phyloP scores from a whole-genome alignment of 208 protist species.

The Leishmania aethiopica region DNA sequence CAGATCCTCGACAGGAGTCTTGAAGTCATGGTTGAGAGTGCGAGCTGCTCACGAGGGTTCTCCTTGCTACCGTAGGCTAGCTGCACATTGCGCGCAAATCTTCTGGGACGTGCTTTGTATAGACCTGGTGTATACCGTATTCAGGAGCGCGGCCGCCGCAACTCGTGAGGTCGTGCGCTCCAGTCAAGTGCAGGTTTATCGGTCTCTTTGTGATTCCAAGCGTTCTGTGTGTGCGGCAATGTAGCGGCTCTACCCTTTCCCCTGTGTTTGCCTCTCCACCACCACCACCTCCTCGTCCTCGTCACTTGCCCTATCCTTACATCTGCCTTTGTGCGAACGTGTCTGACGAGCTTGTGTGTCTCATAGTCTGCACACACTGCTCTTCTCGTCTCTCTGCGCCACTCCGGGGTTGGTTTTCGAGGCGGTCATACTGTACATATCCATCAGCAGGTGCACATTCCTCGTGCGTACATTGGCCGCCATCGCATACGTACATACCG shows the following conservation, averaged over 20 bases:
- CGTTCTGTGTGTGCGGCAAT: too few relatives aligned
- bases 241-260: background rate
- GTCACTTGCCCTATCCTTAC: background rate
- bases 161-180: background rate
- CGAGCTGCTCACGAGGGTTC: background rate
- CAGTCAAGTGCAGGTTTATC: background rate
- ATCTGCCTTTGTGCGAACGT: background rate
- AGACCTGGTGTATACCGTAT: background rate
- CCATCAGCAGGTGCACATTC: background rate
- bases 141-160: background rate
- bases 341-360: background rate
- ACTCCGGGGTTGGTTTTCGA: background rate
- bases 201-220: background rate
- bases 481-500: background rate
- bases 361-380: background rate
- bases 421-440: background rate
- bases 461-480: background rate
- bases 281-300: background rate
- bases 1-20: background rate
- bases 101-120: background rate
- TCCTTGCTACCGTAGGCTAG: background rate
- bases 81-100: background rate
- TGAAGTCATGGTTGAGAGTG: background rate
- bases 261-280: background rate
- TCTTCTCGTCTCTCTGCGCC: background rate